Conservation (phyloP, 2,329 filamentous ascomycete species). For the Lecanicillium sp. region DNA sequence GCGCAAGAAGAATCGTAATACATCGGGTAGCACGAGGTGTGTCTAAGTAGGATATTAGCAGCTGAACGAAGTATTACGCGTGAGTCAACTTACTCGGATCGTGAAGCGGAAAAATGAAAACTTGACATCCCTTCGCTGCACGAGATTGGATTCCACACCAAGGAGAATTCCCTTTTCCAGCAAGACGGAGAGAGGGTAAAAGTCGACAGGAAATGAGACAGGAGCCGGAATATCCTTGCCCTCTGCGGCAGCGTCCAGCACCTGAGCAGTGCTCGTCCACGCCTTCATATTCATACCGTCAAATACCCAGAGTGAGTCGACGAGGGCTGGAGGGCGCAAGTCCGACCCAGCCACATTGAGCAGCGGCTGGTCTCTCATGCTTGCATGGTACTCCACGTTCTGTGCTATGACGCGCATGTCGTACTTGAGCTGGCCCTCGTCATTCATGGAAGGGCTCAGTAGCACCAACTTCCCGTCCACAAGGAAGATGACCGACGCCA, state of each 20-base stretch:
- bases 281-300: slow-evolving; percentile 78
- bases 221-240: slow-evolving; percentile 64
- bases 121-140: slow-evolving; percentile 85
- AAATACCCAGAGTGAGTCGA: slow-evolving; percentile 91
- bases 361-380: slow-evolving; percentile 76
- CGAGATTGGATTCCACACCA: slow-evolving; percentile 83
- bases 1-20: slow-evolving; percentile 72
- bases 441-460: slow-evolving; percentile 77
- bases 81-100: slow-evolving; percentile 62
- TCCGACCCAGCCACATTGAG: slow-evolving; percentile 22
- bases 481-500: slow-evolving; percentile 90
- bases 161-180: slow-evolving; percentile 86
- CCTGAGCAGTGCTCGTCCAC: slow-evolving; percentile 83
- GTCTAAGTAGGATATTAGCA: slow-evolving; percentile 45
- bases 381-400: slow-evolving; percentile 89
- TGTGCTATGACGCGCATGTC: slow-evolving; percentile 97
- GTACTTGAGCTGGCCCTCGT: slow-evolving; percentile 82
- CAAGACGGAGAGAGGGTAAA: slow-evolving; percentile 84
- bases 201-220: slow-evolving; percentile 79
- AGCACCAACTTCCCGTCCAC: slow-evolving; percentile 95
- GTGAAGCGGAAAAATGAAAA: slow-evolving; percentile 87
- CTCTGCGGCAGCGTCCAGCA: slow-evolving; percentile 66
- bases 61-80: neutral
- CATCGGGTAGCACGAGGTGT: slow-evolving; percentile 83
- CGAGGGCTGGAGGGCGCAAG: slow-evolving; percentile 44